Conservation (phyloP, 495 filamentous ascomycete genomes). For the Xeromyces bisporus region DNA sequence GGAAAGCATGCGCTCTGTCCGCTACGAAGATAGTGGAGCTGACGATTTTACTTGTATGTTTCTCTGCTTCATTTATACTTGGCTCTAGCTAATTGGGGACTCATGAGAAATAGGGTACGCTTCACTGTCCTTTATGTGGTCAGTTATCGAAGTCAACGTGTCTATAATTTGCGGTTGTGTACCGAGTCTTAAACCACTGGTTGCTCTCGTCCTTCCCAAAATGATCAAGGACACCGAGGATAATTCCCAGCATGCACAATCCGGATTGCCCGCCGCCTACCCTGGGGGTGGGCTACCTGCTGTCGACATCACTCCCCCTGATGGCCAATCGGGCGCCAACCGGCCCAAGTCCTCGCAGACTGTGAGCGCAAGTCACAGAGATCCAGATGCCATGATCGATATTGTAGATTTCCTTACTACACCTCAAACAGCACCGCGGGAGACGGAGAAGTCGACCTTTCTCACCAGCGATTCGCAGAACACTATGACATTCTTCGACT, state of each 20-base stretch:
- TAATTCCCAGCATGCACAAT: constrained; percentile 5
- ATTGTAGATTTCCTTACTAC: constrained; percentile 22
- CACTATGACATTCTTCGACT: constrained; percentile 50
- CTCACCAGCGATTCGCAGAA: constrained; percentile 16
- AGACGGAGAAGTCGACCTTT: constrained; percentile 14
- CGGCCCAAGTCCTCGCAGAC: constrained; percentile 3
- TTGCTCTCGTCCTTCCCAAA: constrained; percentile 55
- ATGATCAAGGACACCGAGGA: constrained; percentile 41
- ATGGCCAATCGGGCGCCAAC: constrained; percentile 5
- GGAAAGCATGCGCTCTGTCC: constrained; percentile 14
- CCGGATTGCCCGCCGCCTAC: constrained; percentile 5
- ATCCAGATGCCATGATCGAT: constrained; percentile 8
- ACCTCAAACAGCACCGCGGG: constrained; percentile 9
- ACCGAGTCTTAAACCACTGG: constrained; percentile 73
- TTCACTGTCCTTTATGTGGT: constrained; percentile 82
- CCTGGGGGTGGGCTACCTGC: constrained; percentile 7
- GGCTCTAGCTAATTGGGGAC: not conserved
- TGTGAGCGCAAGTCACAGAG: constrained; percentile 1
- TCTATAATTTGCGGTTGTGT: constrained; percentile 81
- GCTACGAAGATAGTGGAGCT: constrained; percentile 14
- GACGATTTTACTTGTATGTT: constrained; percentile 40
- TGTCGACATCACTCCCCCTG: not conserved
- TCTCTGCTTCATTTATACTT: not conserved
- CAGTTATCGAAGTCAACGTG: constrained; percentile 74
- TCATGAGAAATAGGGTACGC: constrained; percentile 41